These are phyloP conservation scores for Glomus cerebriforme DNA, from an alignment of 192 early-diverging fungal genomes.

Conservation along the genomic window DNA sequence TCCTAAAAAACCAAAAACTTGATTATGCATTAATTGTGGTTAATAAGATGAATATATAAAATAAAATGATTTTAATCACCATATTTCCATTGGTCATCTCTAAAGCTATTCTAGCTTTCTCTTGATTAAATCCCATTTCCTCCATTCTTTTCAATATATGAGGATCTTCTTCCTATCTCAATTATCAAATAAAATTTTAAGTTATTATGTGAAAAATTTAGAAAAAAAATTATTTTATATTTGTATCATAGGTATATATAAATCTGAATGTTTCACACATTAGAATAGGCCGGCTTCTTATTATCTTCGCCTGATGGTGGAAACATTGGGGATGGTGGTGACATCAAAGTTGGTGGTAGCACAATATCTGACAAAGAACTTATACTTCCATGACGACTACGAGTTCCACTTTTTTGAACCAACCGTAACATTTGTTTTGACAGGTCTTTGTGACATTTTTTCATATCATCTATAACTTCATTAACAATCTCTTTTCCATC, in stretches of 20 bases:
- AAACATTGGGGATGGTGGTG: constrained; percentile 13
- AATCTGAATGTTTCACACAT: constrained; percentile 5
- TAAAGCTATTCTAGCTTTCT: constrained; percentile 64
- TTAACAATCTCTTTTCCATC: constrained; percentile 58
- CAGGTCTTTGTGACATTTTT: constrained; percentile 19
- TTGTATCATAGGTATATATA: background rate
- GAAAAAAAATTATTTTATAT: background rate
- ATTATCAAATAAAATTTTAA: background rate
- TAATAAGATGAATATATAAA: background rate
- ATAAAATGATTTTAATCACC: constrained; percentile 38
- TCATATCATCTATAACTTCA: constrained; percentile 44
- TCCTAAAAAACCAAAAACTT: constrained; percentile 42
- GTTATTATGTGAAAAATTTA: background rate
- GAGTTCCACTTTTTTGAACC: background rate
- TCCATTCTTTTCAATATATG: constrained; percentile 39
- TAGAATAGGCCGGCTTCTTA: constrained; percentile 17
- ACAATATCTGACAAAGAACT: constrained; percentile 22
- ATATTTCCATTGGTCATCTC: constrained; percentile 55
- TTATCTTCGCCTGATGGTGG: background rate
- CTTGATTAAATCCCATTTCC: constrained; percentile 69
- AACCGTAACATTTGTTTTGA: constrained; percentile 4
- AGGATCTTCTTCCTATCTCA: constrained; percentile 34
- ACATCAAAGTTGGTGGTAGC: constrained; percentile 1
- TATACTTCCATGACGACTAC: constrained; percentile 28
- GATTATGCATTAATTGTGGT: background rate